phyloP scores from a whole-genome alignment of 208 protist genomes.

The Trypanosomatidae sp. region DNA sequence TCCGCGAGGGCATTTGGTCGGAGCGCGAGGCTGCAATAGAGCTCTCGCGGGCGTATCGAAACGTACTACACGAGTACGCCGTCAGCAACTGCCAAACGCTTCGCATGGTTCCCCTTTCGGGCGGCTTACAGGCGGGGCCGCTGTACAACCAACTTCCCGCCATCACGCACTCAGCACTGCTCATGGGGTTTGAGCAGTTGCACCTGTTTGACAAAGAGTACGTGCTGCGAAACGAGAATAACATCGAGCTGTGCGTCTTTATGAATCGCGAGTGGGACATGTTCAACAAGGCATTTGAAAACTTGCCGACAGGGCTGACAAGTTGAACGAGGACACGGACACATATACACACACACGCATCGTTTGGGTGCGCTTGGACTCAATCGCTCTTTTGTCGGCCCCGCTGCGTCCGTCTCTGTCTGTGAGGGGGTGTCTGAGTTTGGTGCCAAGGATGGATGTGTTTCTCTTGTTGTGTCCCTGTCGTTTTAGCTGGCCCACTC shows the following conservation, averaged over 20 bases:
- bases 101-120: conserved; percentile 79
- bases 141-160: conserved; percentile 78
- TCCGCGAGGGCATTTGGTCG: conserved; percentile 79
- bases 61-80: conserved; percentile 87
- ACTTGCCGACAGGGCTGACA: conserved; percentile 16
- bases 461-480: background rate
- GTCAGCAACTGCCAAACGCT: conserved; percentile 66
- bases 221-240: conserved; percentile 66
- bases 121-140: conserved; percentile 52
- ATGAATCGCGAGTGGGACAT: conserved; percentile 87
- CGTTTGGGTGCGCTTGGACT: background rate
- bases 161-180: conserved; percentile 69
- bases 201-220: conserved; percentile 81
- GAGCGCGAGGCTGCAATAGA: conserved; percentile 79
- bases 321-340: background rate
- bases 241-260: conserved; percentile 86
- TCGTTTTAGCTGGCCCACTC: background rate
- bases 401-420: background rate
- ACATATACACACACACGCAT: background rate
- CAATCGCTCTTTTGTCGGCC: background rate
- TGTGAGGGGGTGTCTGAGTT: background rate
- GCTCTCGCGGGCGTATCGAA: conserved; percentile 83
- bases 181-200: conserved; percentile 81
- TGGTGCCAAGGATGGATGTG: background rate
- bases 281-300: conserved; percentile 79